phyloP scores from a whole-genome alignment of 2,329 filamentous ascomycete genomes.

The Phialophora expanda region DNA sequence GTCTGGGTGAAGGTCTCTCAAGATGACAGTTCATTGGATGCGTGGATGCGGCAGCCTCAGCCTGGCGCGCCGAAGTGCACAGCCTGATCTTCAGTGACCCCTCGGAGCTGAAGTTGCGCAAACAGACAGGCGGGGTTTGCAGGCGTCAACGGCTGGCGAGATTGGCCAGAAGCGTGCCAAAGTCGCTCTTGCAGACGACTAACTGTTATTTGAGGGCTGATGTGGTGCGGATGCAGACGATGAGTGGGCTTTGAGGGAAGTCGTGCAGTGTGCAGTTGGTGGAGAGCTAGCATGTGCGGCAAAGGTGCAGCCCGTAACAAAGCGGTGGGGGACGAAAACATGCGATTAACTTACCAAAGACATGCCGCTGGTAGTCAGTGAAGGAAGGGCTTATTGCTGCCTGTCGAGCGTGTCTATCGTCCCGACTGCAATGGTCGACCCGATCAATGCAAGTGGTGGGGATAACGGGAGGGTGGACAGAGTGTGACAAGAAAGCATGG shows the following conservation, averaged over 20 bases:
- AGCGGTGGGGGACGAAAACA: slow-evolving; percentile 29
- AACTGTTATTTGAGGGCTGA: not conserved
- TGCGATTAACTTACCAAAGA: slow-evolving; percentile 30
- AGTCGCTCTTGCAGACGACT: not conserved
- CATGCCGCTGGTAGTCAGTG: slow-evolving; percentile 23
- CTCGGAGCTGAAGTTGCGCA: not conserved
- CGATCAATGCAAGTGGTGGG: slow-evolving; percentile 22
- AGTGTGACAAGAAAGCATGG: slow-evolving; percentile 6
- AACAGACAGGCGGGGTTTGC: not conserved
- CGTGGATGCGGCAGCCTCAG: not conserved
- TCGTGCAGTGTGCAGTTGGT: slow-evolving; percentile 19
- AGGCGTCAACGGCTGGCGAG: not conserved
- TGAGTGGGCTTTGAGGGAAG: slow-evolving; percentile 3
- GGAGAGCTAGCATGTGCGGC: slow-evolving; percentile 36
- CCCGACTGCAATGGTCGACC: slow-evolving; percentile 15
- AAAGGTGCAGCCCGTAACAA: slow-evolving; percentile 12
- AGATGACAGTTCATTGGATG: not conserved
- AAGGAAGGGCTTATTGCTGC: slow-evolving; percentile 2
- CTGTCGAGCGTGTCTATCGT: slow-evolving; percentile 23
- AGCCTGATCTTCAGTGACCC: slow-evolving; percentile 13
- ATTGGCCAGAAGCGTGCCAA: not conserved
- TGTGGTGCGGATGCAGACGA: slow-evolving; percentile 2
- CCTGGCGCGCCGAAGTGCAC: slow-evolving; percentile 6
- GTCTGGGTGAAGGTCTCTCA: slow-evolving; percentile 1
- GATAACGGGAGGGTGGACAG: slow-evolving; percentile 23